Percentiles rank a stretch among this genome's conserved stretches.
These are phyloP conservation scores for Fusarium caatingaense DNA, from an alignment of 2,329 filamentous ascomycete species.

Conservation along the genomic window DNA sequence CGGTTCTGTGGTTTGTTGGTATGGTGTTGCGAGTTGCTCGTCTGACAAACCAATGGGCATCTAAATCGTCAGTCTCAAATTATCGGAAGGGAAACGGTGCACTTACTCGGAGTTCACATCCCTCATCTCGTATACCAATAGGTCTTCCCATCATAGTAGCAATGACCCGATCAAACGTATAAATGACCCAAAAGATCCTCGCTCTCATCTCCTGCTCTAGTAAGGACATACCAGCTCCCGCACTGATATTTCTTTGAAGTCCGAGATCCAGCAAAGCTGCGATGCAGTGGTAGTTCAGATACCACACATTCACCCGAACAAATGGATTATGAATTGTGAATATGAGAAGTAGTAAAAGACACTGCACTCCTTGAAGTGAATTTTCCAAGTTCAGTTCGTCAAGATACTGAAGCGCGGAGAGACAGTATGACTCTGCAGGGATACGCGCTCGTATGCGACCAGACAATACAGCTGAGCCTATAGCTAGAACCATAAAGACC, in stretches of 20 bases:
- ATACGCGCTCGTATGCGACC: constrained; percentile 57
- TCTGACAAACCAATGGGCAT: constrained; percentile 47
- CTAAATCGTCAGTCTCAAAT: constrained; percentile 38
- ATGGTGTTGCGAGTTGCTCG: constrained; percentile 11
- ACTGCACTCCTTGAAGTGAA: constrained; percentile 62
- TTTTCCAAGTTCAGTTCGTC: constrained; percentile 60
- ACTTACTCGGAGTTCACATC: constrained; percentile 62
- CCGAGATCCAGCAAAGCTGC: constrained; percentile 63
- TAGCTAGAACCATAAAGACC: constrained; percentile 64
- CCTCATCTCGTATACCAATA: constrained; percentile 66
- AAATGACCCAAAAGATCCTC: constrained; percentile 66
- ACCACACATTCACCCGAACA: constrained; percentile 63
- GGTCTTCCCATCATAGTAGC: constrained; percentile 68
- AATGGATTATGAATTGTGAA: constrained; percentile 64
- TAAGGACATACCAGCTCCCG: constrained; percentile 56
- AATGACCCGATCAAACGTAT: constrained; percentile 62
- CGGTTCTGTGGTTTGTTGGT: background rate
- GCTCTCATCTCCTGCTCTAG: constrained; percentile 66
- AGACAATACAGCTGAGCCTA: constrained; percentile 59
- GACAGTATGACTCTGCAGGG: constrained; percentile 61
- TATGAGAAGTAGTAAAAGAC: constrained; percentile 58
- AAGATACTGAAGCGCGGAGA: constrained; percentile 59
- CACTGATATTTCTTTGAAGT: constrained; percentile 61
- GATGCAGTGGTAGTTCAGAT: constrained; percentile 66
- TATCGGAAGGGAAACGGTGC: no score